A percentile compares a stretch with the other conserved stretches of the same genome.
These are phyloP conservation scores for Chaetomiaceae sp. DNA, from an alignment of 2,329 filamentous ascomycete genomes.

Conservation along the genomic window DNA sequence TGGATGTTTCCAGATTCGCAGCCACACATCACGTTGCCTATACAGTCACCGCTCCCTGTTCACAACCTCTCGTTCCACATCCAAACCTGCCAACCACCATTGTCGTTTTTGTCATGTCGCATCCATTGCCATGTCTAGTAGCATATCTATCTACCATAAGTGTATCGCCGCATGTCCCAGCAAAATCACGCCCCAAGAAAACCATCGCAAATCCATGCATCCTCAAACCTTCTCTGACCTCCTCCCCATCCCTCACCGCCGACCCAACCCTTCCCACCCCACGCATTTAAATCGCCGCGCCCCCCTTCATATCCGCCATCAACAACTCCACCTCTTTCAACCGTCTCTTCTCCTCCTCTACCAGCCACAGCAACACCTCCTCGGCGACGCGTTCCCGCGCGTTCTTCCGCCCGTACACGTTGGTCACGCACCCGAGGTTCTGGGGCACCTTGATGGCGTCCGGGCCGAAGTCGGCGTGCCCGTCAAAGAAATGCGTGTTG, in stretches of 20 bases:
- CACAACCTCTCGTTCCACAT: not conserved
- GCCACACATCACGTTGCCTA: not conserved
- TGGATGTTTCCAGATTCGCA: not conserved
- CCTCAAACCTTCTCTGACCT: not conserved
- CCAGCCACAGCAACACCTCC: constrained; percentile 37
- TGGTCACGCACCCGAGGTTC: constrained; percentile 32
- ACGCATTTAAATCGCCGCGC: no score
- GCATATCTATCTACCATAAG: not conserved
- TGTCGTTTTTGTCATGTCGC: not conserved
- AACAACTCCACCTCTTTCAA: constrained; percentile 21
- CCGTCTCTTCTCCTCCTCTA: constrained; percentile 23
- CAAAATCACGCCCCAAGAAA: not conserved
- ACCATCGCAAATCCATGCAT: not conserved
- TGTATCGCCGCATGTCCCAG: no score
- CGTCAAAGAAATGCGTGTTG: constrained; percentile 34
- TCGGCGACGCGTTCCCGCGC: constrained; percentile 40
- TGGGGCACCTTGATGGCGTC: constrained; percentile 30
- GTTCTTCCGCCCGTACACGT: constrained; percentile 33
- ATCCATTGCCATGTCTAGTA: no score
- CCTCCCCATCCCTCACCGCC: not conserved
- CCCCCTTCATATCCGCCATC: constrained; percentile 5
- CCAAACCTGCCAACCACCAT: not conserved
- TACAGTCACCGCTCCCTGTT: not conserved
- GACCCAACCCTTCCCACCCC: not conserved
- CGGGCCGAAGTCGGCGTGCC: constrained; percentile 34